Evolutionary conservation across 2,329 filamentous ascomycete genomes (phyloP).

Genomic region (Huntiella moniliformis): DNA sequence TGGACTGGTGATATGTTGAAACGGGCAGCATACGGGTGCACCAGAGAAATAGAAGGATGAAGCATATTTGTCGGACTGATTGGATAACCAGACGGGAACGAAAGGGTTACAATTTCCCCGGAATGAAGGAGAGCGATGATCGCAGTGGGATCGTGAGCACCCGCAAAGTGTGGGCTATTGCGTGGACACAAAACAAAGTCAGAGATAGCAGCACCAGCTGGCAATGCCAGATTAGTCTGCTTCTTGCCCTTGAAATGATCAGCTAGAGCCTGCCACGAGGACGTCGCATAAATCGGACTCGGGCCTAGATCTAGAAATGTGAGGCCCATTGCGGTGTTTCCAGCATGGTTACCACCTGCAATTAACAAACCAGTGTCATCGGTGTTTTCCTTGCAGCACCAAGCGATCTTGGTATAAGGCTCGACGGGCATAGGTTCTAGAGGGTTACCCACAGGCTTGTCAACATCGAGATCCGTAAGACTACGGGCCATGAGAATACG

Average conservation of each 20-base stretch:
- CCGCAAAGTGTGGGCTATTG: conserved; percentile 64
- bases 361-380: conserved; percentile 84
- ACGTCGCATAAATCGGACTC: conserved; percentile 81
- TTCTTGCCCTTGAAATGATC: conserved; percentile 65
- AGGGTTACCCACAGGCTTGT: conserved; percentile 39
- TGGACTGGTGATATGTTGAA: conserved; percentile 55
- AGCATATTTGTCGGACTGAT: conserved; percentile 87
- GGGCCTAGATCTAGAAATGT: conserved; percentile 78
- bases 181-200: conserved; percentile 75
- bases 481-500: conserved; percentile 69
- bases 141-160: conserved; percentile 79
- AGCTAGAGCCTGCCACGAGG: conserved; percentile 66
- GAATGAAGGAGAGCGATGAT: conserved; percentile 63
- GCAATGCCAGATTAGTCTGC: conserved; percentile 53
- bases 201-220: conserved; percentile 55
- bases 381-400: conserved; percentile 87
- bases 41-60: conserved; percentile 68
- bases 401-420: conserved; percentile 60
- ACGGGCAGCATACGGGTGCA: conserved; percentile 73
- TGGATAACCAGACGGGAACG: conserved; percentile 78
- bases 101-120: conserved; percentile 75
- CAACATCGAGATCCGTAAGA: conserved; percentile 51
- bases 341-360: conserved; percentile 57
- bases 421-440: conserved; percentile 43
- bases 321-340: conserved; percentile 52